These are phyloP conservation scores for Fusarium sp. DNA, from an alignment of 2,329 filamentous ascomycete species.

Conservation along the genomic window DNA sequence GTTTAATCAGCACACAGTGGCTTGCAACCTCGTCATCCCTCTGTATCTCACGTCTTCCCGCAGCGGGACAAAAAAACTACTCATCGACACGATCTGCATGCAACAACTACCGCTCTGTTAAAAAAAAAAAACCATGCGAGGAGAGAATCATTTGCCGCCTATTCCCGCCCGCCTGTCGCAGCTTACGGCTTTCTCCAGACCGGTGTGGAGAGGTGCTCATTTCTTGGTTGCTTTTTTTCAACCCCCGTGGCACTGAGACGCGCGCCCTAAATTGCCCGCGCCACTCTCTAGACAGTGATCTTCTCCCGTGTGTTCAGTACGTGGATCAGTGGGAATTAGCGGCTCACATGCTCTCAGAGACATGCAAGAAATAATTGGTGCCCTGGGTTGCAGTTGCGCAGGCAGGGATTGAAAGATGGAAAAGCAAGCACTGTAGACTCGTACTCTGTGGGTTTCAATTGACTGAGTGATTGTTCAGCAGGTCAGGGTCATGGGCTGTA, in stretches of 20 bases:
- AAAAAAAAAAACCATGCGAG: background rate
- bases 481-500: background rate
- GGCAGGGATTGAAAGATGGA: background rate
- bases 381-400: background rate
- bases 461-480: background rate
- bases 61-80: background rate
- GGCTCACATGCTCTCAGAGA: conserved; percentile 1
- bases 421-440: background rate
- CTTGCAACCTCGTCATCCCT: background rate
- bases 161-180: background rate
- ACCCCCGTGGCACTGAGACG: background rate
- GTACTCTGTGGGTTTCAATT: background rate
- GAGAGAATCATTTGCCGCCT: background rate
- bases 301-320: background rate
- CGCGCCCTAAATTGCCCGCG: background rate
- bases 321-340: background rate
- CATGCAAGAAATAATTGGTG: background rate
- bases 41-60: background rate
- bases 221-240: background rate
- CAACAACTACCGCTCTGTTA: background rate
- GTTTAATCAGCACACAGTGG: background rate
- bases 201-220: background rate
- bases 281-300: background rate
- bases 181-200: background rate
- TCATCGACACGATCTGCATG: background rate